Evolutionary conservation across 345 rosid species (phyloP), one percentile per base, ranked within the genome.

Genomic region (Moringa oleifera): DNA sequence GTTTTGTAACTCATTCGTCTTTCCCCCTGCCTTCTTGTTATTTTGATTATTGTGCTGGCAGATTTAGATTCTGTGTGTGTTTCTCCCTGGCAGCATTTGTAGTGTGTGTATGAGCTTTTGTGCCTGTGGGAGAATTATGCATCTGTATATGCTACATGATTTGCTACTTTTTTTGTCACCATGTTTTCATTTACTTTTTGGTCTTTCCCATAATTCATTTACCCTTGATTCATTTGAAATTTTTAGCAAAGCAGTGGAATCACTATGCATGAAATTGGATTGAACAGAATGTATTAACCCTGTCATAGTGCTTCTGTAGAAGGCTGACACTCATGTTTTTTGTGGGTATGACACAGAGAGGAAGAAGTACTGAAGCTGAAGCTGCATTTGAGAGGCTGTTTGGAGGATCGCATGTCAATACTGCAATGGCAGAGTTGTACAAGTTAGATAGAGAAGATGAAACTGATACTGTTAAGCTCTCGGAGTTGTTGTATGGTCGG

Each of bases 331-430:
- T 56, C 41, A 57, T 10, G 17, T 47, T 59, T 51, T 67, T 24
- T 53, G 56, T 18, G 25, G 75, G 74, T 73, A 31, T 75, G 24
- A 59, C 65, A 51, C 75, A 94, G 97, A 80, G 82, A 88, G 99
- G 97, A 70, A 85, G 83, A 83, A 80, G 25, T 54, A 75, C 79
- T 65, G 96, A 94, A 75, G 96, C 95, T 22, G 97, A 94, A 81
- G 72, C 80, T 66, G 96, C 82, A 77, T 85, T 83, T 55, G 88
- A 88, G 85, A 86, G 77, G 80, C 92, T 90, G 55, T 82, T 94
- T 10, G 97, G 96, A 69, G 88, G 71, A 54, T 72, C 84, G 62
- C 92, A 94, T 71, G 96, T 86, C 62, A 84, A 85, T 77, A 71
- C 72, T 72, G 94, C 93, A 57, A 79, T 94, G 84, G 76, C 79